These are phyloP conservation scores for Solanum commersonii DNA, from an alignment of 257 asterid genomes.

Conservation along the genomic window DNA sequence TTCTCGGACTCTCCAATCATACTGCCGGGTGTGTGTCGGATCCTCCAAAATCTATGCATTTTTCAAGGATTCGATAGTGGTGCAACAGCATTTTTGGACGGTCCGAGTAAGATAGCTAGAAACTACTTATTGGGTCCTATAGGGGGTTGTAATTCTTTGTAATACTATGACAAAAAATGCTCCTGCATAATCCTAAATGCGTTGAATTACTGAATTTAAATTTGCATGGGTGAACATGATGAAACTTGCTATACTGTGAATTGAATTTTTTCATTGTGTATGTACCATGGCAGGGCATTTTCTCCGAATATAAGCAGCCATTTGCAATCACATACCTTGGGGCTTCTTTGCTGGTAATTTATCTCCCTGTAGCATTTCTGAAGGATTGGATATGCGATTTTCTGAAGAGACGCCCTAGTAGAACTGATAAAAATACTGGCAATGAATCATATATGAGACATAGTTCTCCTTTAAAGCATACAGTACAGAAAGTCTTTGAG, in stretches of 20 bases:
- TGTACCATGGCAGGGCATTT: conserved; percentile 56
- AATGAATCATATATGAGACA: conserved; percentile 23
- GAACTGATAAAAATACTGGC: conserved; percentile 18
- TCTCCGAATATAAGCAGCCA: conserved; percentile 89
- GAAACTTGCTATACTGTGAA: background rate
- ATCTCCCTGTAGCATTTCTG: conserved; percentile 78
- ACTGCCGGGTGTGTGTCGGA: background rate
- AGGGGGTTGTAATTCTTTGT: background rate
- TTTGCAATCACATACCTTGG: conserved; percentile 98
- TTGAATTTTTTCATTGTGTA: background rate
- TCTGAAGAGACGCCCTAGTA: conserved; percentile 40
- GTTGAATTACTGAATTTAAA: background rate
- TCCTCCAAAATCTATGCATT: background rate
- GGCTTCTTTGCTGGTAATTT: conserved; percentile 89
- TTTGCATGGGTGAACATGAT: background rate
- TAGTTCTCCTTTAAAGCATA: conserved; percentile 53
- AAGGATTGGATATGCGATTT: conserved; percentile 57
- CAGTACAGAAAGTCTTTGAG: conserved; percentile 52
- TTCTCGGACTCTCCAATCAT: background rate
- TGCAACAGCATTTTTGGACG: background rate
- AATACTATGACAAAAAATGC: background rate
- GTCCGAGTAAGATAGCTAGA: background rate
- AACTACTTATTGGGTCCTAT: background rate
- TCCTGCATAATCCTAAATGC: background rate
- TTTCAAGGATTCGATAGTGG: background rate